Conservation (phyloP, 2,329 filamentous ascomycete genomes). For the Aphanoascus verrucosus region DNA sequence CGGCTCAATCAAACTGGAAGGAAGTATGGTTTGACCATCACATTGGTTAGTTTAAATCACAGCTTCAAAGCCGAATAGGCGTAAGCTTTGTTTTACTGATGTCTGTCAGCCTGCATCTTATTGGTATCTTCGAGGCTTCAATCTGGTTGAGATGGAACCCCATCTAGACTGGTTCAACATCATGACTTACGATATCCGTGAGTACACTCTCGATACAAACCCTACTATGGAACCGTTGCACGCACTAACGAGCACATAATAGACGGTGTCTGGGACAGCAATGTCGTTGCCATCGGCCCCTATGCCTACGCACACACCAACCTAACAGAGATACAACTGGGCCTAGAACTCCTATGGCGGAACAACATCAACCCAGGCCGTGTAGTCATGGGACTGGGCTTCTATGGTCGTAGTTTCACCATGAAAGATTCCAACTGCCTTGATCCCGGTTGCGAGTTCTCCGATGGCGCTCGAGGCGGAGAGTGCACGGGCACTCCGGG, state of each 20-base stretch:
- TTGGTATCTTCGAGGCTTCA: conserved; percentile 26
- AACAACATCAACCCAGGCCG: conserved; percentile 21
- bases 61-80: neutral
- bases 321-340: conserved; percentile 24
- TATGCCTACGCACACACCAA: conserved; percentile 25
- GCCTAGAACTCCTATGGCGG: conserved; percentile 23
- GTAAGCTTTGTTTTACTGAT: conserved; percentile 7
- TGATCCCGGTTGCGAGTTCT: conserved; percentile 25
- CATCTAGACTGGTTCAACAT: conserved; percentile 22
- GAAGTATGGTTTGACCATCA: conserved; percentile 17
- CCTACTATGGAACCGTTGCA: neutral
- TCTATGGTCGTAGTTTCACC: conserved; percentile 21
- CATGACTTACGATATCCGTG: conserved; percentile 25
- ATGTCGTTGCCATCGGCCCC: conserved; percentile 16
- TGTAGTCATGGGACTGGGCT: conserved; percentile 24
- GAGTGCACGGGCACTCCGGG: conserved; percentile 24
- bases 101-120: conserved; percentile 19
- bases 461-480: conserved; percentile 19
- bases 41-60: conserved; percentile 9
- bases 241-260: neutral
- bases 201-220: neutral
- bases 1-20: conserved; percentile 14
- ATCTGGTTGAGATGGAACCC: conserved; percentile 16
- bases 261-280: conserved; percentile 22
- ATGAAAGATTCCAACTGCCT: conserved; percentile 21